These are phyloP conservation scores for Acorus gramineus DNA, from an alignment of 106 monocot genomes.

Conservation along the genomic window DNA sequence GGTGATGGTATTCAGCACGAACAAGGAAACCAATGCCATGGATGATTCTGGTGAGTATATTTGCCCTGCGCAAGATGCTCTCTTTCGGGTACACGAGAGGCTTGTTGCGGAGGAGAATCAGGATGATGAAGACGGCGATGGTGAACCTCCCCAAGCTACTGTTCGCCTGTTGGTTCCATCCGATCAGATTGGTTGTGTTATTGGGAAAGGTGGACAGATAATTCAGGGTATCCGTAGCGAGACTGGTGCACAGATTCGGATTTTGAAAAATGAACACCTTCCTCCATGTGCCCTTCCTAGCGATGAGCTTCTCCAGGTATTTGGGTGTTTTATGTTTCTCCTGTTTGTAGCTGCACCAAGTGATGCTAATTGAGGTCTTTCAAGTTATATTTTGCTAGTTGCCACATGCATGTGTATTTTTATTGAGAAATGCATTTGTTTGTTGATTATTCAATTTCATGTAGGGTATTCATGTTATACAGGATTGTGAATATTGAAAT, in stretches of 20 bases:
- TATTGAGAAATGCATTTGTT: too few species aligned
- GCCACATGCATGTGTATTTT: too few species aligned
- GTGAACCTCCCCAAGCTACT: conserved; percentile 40
- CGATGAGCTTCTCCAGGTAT: conserved; percentile 94
- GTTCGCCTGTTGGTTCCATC: conserved; percentile 79
- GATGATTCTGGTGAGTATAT: conserved; percentile 50
- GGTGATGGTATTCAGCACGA: conserved; percentile 73
- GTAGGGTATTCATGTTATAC: too few species aligned
- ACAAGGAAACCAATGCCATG: conserved; percentile 44
- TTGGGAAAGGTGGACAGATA: conserved; percentile 77
- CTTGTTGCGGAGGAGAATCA: conserved; percentile 45
- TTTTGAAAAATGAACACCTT: conserved; percentile 58
- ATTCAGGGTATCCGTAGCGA: conserved; percentile 63
- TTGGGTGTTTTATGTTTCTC: not conserved
- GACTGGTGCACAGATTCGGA: conserved; percentile 63
- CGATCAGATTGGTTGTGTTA: conserved; percentile 95
- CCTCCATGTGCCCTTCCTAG: conserved; percentile 56
- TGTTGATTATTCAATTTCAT: too few species aligned
- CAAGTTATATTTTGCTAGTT: too few species aligned
- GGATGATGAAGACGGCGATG: conserved; percentile 46
- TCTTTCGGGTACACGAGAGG: conserved; percentile 74
- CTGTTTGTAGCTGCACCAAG: not conserved
- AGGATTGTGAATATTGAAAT: too few species aligned
- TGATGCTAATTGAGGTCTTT: too few species aligned
- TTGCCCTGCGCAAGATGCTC: conserved; percentile 93